These are phyloP conservation scores for Aspergillus carbonarius DNA, from an alignment of 2,329 filamentous ascomycete genomes.

Conservation along the genomic window DNA sequence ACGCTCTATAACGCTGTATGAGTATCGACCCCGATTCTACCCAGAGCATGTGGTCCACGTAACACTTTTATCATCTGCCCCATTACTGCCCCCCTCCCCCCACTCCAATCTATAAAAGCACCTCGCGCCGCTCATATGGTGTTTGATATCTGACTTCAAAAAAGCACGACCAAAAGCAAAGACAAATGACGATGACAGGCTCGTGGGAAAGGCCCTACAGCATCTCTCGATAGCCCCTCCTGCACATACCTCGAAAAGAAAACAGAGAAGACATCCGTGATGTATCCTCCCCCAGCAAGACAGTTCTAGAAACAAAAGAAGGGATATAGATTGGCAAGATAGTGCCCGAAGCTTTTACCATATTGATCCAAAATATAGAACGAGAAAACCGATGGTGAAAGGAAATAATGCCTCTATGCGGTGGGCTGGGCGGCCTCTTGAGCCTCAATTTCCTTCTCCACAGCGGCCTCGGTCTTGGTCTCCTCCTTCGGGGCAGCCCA, in stretches of 20 bases:
- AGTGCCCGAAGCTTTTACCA: constrained; percentile 18
- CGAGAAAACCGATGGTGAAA: neutral
- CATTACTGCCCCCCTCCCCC: constrained; percentile 11
- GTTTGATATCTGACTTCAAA: constrained; percentile 18
- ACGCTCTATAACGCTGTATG: neutral
- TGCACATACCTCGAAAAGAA: neutral
- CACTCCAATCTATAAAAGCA: constrained; percentile 18
- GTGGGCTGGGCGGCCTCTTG: constrained; percentile 28
- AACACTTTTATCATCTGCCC: constrained; percentile 10
- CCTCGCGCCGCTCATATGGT: constrained; percentile 16
- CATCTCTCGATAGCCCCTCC: neutral
- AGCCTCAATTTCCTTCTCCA: constrained; percentile 29
- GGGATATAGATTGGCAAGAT: constrained; percentile 9
- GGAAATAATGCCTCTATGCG: constrained; percentile 27
- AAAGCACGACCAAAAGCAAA: neutral
- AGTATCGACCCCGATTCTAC: neutral
- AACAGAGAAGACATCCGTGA: constrained; percentile 8
- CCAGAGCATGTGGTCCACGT: constrained; percentile 1
- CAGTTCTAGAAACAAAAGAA: constrained; percentile 14
- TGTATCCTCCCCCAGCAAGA: constrained; percentile 6
- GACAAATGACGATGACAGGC: constrained; percentile 1
- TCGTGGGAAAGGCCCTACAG: neutral
- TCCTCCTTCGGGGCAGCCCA: constrained; percentile 39
- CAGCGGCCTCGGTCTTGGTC: constrained; percentile 27
- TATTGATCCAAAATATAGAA: constrained; percentile 21